Conservation (phyloP, 2,329 filamentous ascomycete genomes). For the Aspergillus felis region DNA sequence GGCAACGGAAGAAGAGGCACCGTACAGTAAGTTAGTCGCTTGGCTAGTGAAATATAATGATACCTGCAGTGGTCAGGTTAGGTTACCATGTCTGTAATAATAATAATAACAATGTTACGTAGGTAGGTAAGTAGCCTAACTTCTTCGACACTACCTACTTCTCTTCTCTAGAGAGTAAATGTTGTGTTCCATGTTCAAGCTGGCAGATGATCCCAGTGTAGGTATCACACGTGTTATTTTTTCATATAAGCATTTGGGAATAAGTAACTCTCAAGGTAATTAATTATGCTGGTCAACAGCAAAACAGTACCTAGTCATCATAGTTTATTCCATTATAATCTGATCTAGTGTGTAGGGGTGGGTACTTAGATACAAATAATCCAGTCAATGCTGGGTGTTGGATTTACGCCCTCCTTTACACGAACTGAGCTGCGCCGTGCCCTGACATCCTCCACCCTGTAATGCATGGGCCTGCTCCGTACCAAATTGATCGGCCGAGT, state of each 20-base stretch:
- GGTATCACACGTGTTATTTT: slow-evolving; percentile 14
- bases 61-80: neutral
- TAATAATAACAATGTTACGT: neutral
- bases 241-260: slow-evolving; percentile 9
- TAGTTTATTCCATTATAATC: too few relatives aligned
- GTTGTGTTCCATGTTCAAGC: slow-evolving; percentile 11
- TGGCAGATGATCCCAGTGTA: slow-evolving; percentile 11
- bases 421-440: slow-evolving; percentile 4
- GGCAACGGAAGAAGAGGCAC: slow-evolving; percentile 19
- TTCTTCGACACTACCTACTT: neutral
- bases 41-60: slow-evolving; percentile 5
- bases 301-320: neutral
- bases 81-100: neutral
- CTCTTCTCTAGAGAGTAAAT: slow-evolving; percentile 6
- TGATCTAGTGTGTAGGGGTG: neutral
- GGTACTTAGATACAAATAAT: neutral
- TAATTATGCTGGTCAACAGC: neutral
- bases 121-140: neutral
- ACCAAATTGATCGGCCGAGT: neutral
- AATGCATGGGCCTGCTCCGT: slow-evolving; percentile 9
- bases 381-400: neutral
- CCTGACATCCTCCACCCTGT: slow-evolving; percentile 13
- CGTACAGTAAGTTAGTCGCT: slow-evolving; percentile 11
- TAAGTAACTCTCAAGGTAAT: neutral
- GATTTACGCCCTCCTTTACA: neutral